Evolutionary conservation across 495 filamentous ascomycete species (phyloP), one percentile per base, ranked within the genome.

Genomic region (Elasticomyces elasticus): DNA sequence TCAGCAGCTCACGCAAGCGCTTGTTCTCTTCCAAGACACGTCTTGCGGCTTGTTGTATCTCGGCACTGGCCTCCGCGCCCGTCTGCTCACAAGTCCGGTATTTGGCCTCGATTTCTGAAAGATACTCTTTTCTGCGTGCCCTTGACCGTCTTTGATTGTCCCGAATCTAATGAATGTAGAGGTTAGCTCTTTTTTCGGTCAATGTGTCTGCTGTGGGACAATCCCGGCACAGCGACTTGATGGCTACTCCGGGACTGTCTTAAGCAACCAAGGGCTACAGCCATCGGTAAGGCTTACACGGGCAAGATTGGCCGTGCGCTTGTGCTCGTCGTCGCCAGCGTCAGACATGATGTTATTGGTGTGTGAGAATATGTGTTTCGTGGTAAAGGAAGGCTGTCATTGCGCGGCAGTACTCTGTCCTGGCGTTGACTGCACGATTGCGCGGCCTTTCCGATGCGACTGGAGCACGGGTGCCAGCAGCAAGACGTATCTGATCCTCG

Each of bases 81-180:
- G 69, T 62, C 10, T 67, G 69, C 62, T 89, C 81, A 58, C 72
- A 82, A 7, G 68, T 55, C n/a, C 76, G 74, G 42, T 87, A 64
- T 52, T 78, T 81, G 38, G 74, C 64, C 63, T 92, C 87, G 26
- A 92, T 72, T 22, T 85, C 80, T 30, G 78, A 70, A 19, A 87
- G 67, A 64, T 94, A 86, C 63, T 89, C 82, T 69, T 86, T 88
- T 54, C 79, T 79, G 22, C 82, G 74, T 12, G 86, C 85, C 23
- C 87, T 81, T 43, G 84, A 88, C 33, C 81, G 83, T 40, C 87
- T 79, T 62, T 92, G 87, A 65, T 92, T 92, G 44, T 90, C 84
- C n/a, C 87, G 76, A 43, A 82, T 75, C 37, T 81, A n/a, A n/a
- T n/a, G n/a, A n/a, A n/a, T n/a, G n/a, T n/a, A n/a, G 79, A 20